Conservation (phyloP, 2,329 filamentous ascomycete genomes). For the Cryphonectria naterciae region DNA sequence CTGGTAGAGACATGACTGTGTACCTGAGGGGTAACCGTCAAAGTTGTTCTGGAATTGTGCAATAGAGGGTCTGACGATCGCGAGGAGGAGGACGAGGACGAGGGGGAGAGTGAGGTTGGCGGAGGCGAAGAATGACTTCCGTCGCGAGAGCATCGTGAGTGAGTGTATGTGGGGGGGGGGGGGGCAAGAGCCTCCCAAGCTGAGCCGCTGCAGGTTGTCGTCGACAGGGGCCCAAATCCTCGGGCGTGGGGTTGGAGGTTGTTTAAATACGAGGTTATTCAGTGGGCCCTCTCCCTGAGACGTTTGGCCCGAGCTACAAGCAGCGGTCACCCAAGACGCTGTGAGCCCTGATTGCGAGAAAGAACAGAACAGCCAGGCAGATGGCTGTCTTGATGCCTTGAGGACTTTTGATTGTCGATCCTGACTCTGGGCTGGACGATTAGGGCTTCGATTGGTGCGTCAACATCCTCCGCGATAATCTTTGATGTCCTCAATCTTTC, state of each 20-base stretch:
- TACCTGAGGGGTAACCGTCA: slow-evolving; percentile 45
- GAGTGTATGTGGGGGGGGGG: too few species aligned
- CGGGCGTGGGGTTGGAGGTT: background rate
- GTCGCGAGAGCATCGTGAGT: background rate
- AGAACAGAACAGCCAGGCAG: background rate
- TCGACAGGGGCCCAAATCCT: background rate
- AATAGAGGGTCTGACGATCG: slow-evolving; percentile 29
- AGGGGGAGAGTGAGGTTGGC: slow-evolving; percentile 31
- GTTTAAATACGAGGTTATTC: slow-evolving; percentile 9
- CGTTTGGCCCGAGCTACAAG: background rate
- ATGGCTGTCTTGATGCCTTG: background rate
- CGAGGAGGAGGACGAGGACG: slow-evolving; percentile 37
- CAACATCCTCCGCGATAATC: background rate
- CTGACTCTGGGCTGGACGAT: background rate
- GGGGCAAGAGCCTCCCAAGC: background rate
- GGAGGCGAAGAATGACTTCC: background rate
- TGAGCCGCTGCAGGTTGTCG: background rate
- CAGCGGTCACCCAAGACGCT: background rate
- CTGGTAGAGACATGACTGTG: slow-evolving; percentile 49
- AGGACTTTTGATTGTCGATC: background rate
- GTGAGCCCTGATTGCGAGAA: background rate
- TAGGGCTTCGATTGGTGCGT: background rate
- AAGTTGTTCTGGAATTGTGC: slow-evolving; percentile 46
- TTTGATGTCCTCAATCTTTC: background rate
- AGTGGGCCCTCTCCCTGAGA: background rate